Evolutionary conservation across 768 basidiomycete species (phyloP), one percentile per base, ranked within the genome.

Genomic region (Phaffia australis): DNA sequence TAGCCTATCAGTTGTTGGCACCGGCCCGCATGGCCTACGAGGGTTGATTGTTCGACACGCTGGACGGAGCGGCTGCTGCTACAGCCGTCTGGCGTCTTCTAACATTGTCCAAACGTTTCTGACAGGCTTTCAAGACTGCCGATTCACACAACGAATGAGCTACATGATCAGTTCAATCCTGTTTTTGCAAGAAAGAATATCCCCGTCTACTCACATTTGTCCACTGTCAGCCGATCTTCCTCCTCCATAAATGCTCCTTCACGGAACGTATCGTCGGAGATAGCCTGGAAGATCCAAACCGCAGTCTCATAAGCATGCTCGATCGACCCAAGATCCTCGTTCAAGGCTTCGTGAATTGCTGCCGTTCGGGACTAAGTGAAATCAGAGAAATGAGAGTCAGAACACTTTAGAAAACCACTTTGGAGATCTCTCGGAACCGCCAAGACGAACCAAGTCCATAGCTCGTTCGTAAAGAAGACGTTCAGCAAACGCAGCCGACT

Each of bases 271-370:
- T 94, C 88, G 74, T 98, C 95, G 74, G 92, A 86, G 9, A 98
- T 80, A 0, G 91, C 87, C 70, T 92, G 89, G 35, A 98, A 80
- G 74, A 92, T 88, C 90, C 91, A 95, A 9, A 98, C 76, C 0
- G 90, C 89, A 72, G 90, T 90, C 73, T 97, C 93, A 76, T 98
- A 99, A 48, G 94, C 80, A 75, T 87, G 87, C 79, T 95, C 90
- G 75, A 91, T 93, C 73, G 89, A 87, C 70, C 87, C 83, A 0
- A 87, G 85, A 32, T 82, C 82, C 54, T 80, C 80, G 49, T 90
- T 89, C 15, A 88, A 78, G 0, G 97, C 81, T 73, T 98, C 94
- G 72, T 91, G 90, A 56, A 87, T 82, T 0, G 94, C 93, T 49
- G 93, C 93, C 0, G 85, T 87, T 6, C 93, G 88, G 71, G 91